Conservation (phyloP, 768 basidiomycete species). For the Cytidiella melzeri region DNA sequence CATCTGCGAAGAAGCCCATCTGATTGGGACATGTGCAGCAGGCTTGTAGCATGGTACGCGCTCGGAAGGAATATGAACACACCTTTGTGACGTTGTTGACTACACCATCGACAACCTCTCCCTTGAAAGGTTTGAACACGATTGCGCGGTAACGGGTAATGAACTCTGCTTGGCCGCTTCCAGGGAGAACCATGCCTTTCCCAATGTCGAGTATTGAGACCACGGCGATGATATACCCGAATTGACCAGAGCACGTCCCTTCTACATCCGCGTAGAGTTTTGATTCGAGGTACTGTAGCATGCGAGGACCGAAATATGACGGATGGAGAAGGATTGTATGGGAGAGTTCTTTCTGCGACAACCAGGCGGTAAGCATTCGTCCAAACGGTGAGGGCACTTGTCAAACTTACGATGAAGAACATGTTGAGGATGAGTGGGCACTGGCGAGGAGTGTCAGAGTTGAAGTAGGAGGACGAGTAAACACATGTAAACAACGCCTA, state of each 20-base stretch:
- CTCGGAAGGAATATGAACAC: constrained; percentile 17
- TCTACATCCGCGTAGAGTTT: constrained; percentile 96
- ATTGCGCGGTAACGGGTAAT: constrained; percentile 91
- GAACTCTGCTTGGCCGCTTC: constrained; percentile 95
- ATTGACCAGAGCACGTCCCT: constrained; percentile 92
- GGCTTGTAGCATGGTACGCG: not conserved
- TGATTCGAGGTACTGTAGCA: constrained; percentile 87
- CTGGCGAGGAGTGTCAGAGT: no score
- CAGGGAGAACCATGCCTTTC: constrained; percentile 85
- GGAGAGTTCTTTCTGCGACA: constrained; percentile 92
- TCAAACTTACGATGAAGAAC: no score
- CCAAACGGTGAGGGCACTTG: no score
- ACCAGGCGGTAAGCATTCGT: no score
- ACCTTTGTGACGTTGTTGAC: constrained; percentile 97
- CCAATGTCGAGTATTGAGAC: constrained; percentile 88
- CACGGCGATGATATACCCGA: constrained; percentile 92
- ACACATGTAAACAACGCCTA: not conserved
- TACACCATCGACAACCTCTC: constrained; percentile 95
- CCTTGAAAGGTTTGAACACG: constrained; percentile 99
- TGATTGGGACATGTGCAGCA: no score
- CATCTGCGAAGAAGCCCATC: constrained; percentile 99
- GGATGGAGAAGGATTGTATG: constrained; percentile 97
- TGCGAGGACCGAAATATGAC: constrained; percentile 95
- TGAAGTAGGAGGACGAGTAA: not conserved
- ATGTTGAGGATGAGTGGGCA: no score